Evolutionary conservation across 306 rosid genomes (phyloP).

Genomic region (Vigna nakashimae): DNA sequence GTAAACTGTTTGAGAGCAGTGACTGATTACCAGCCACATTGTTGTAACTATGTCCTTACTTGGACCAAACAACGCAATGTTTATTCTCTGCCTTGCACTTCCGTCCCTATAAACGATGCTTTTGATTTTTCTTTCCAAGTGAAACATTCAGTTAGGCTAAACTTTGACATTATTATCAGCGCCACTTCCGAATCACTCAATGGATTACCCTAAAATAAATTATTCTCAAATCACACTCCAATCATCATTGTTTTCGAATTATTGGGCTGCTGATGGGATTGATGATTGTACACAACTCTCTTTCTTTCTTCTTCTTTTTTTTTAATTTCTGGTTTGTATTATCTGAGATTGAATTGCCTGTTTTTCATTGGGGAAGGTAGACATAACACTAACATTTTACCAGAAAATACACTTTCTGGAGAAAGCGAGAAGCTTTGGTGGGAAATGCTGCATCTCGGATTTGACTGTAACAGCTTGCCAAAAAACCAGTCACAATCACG

Average conservation of each 20-base stretch:
- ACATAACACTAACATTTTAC: constrained; percentile 21
- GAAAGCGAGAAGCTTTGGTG: constrained; percentile 34
- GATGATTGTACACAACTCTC: constrained; percentile 31
- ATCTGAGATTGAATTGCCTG: constrained; percentile 39
- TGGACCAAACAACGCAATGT: constrained; percentile 23
- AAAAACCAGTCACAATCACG: not conserved
- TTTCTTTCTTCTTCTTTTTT: not conserved
- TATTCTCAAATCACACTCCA: constrained; percentile 34
- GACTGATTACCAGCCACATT: constrained; percentile 42
- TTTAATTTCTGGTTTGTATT: not conserved
- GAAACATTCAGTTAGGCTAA: constrained; percentile 45
- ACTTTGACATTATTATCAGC: constrained; percentile 30
- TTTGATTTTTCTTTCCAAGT: constrained; percentile 35
- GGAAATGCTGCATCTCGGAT: constrained; percentile 18
- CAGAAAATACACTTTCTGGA: constrained; percentile 28
- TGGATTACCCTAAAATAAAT: constrained; percentile 41
- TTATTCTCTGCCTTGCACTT: constrained; percentile 25
- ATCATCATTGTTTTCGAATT: constrained; percentile 37
- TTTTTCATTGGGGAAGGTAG: constrained; percentile 33
- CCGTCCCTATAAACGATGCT: not conserved
- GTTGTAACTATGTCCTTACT: constrained; percentile 29
- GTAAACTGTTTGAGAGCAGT: constrained; percentile 19
- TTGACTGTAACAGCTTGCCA: constrained; percentile 32
- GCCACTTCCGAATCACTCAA: not conserved
- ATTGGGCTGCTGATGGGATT: constrained; percentile 52